Evolutionary conservation across 306 rosid genomes (phyloP).

Genomic region (Calophaca sinica): DNA sequence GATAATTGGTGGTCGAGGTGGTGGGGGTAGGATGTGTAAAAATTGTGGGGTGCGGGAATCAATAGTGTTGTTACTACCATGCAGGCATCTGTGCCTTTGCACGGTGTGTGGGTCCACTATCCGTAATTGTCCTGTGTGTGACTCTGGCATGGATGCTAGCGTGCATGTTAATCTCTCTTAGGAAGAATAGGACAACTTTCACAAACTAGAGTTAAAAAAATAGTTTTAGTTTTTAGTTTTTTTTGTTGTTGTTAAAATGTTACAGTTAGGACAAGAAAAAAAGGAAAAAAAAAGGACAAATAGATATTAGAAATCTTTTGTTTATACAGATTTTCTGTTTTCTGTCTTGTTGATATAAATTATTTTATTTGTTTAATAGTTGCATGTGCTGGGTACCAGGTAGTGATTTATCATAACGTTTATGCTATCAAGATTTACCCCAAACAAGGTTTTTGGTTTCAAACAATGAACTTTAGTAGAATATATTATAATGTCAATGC

Average conservation of each 20-base stretch:
- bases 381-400: background rate
- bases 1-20: background rate
- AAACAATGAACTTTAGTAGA: too few species aligned
- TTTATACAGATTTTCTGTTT: background rate
- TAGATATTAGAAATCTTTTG: constrained; percentile 40
- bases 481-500: background rate
- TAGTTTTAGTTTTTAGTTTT: background rate
- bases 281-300: background rate
- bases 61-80: constrained; percentile 80
- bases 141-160: constrained; percentile 69
- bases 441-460: too few species aligned
- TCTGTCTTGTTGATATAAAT: background rate
- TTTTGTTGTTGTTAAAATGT: constrained; percentile 14
- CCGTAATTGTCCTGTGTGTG: constrained; percentile 77
- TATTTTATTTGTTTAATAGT: background rate
- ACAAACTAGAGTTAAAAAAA: background rate
- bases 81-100: constrained; percentile 91
- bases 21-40: constrained; percentile 54
- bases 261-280: constrained; percentile 3
- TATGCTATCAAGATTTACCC: too few species aligned
- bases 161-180: constrained; percentile 90
- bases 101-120: constrained; percentile 79
- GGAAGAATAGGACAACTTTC: background rate
- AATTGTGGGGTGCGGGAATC: constrained; percentile 73
- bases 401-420: background rate